Percentiles rank a stretch among this genome's conserved stretches.
Conservation (phyloP, 2,329 filamentous ascomycete species). For the Ophiocordyceps camponoti-floridani region DNA sequence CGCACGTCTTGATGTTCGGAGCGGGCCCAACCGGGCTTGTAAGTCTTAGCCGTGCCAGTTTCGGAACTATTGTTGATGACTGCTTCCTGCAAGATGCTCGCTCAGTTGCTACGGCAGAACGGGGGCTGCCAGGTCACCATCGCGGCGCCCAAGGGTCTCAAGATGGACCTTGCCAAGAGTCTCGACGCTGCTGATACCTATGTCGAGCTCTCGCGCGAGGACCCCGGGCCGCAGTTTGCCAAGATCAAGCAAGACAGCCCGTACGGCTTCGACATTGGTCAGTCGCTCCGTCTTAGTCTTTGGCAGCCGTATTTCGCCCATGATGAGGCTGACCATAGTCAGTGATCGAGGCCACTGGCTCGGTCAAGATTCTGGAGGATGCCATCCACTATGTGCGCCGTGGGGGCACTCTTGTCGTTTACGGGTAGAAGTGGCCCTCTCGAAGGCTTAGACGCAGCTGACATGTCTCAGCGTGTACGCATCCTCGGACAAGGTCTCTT, state of each 20-base stretch:
- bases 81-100: constrained; percentile 23
- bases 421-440: constrained; percentile 20
- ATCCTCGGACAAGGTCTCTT: constrained; percentile 41
- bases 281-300: constrained; percentile 2
- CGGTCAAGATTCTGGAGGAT: constrained; percentile 49
- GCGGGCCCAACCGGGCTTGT: constrained; percentile 48
- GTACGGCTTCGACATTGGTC: constrained; percentile 53
- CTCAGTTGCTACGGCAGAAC: constrained; percentile 44
- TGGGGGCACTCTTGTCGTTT: constrained; percentile 54
- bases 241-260: constrained; percentile 46
- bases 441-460: neutral
- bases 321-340: constrained; percentile 3
- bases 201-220: constrained; percentile 32
- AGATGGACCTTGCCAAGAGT: constrained; percentile 49
- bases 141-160: constrained; percentile 49
- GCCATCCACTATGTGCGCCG: constrained; percentile 54
- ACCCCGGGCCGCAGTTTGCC: constrained; percentile 40
- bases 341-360: constrained; percentile 53
- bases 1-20: constrained; percentile 46
- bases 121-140: constrained; percentile 54
- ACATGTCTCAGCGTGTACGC: constrained; percentile 36
- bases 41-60: constrained; percentile 7
- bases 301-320: neutral
- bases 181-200: constrained; percentile 36
- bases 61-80: neutral